These are phyloP conservation scores for Lonicera japonica DNA, from an alignment of 129 eudicot genomes.

Conservation along the genomic window DNA sequence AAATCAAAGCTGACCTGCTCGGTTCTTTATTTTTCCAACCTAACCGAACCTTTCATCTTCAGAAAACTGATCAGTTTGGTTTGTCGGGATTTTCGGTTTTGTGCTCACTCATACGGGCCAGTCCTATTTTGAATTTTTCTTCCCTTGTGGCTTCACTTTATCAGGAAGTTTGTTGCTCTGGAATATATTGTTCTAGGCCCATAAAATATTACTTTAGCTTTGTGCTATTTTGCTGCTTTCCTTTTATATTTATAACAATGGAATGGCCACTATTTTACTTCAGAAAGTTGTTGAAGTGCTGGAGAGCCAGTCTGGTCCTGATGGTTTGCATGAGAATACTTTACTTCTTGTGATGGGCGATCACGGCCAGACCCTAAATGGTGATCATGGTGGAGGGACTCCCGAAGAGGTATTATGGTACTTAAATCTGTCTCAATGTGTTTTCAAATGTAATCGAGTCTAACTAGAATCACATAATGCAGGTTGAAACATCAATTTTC, in stretches of 20 bases:
- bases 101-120: too few relatives aligned
- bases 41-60: too few relatives aligned
- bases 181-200: neutral
- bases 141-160: too few relatives aligned
- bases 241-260: constrained; percentile 7
- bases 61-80: too few relatives aligned
- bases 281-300: constrained; percentile 78
- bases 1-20: too few relatives aligned
- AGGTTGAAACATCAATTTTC: constrained; percentile 96
- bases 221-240: neutral
- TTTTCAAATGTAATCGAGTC: constrained; percentile 6
- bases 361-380: constrained; percentile 96
- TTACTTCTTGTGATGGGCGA: constrained; percentile 97
- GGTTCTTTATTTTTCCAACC: too few relatives aligned
- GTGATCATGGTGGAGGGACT: constrained; percentile 98
- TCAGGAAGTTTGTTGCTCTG: neutral
- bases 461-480: constrained; percentile 26
- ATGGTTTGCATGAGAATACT: constrained; percentile 85
- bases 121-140: too few relatives aligned
- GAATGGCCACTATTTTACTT: constrained; percentile 17
- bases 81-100: too few relatives aligned
- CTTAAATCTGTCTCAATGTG: neutral
- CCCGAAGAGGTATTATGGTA: constrained; percentile 79
- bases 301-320: constrained; percentile 70
- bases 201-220: neutral